Percentiles rank a stretch among this genome's conserved stretches.
Conservation (phyloP, 352 stramenopile species). For the Phytophthora boehmeriae region DNA sequence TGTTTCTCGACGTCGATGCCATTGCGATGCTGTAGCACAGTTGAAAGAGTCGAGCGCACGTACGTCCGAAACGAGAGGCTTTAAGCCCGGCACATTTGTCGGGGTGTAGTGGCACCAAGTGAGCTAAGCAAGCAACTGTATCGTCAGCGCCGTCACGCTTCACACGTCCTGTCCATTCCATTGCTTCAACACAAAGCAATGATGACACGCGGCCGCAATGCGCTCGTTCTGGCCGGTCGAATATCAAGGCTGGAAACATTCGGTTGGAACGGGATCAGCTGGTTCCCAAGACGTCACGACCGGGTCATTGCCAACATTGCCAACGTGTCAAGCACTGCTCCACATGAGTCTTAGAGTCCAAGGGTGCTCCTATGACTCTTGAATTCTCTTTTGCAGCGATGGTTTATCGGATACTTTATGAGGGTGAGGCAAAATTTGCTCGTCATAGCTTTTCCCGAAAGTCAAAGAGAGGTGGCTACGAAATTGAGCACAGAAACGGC, state of each 20-base stretch:
- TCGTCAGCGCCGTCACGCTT: conserved; percentile 25
- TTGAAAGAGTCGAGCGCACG: conserved; percentile 3
- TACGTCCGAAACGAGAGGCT: conserved; percentile 20
- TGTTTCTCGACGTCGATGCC: conserved; percentile 6
- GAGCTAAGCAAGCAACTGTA: conserved; percentile 42
- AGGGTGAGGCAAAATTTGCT: conserved; percentile 1
- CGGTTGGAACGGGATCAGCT: conserved; percentile 18
- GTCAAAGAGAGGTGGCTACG: conserved; percentile 8
- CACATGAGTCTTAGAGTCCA: not conserved
- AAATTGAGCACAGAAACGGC: conserved; percentile 14
- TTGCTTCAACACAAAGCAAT: conserved; percentile 33
- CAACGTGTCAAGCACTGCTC: not conserved
- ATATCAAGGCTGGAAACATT: conserved; percentile 18
- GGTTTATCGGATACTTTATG: too few species aligned
- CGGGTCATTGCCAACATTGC: not conserved
- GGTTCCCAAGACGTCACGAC: conserved; percentile 1
- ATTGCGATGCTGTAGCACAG: conserved; percentile 19
- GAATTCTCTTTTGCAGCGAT: too few species aligned
- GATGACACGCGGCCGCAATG: conserved; percentile 23
- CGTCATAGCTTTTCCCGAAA: conserved; percentile 15
- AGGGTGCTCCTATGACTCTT: not conserved
- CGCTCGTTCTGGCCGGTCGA: conserved; percentile 3
- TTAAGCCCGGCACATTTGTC: conserved; percentile 10
- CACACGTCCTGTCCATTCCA: conserved; percentile 22
- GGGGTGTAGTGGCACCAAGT: conserved; percentile 11